Evolutionary conservation across 1,284 basidiomycete species (phyloP), one percentile per base, ranked within the genome.

Genomic region (Cutaneotrichosporon curvatum): DNA sequence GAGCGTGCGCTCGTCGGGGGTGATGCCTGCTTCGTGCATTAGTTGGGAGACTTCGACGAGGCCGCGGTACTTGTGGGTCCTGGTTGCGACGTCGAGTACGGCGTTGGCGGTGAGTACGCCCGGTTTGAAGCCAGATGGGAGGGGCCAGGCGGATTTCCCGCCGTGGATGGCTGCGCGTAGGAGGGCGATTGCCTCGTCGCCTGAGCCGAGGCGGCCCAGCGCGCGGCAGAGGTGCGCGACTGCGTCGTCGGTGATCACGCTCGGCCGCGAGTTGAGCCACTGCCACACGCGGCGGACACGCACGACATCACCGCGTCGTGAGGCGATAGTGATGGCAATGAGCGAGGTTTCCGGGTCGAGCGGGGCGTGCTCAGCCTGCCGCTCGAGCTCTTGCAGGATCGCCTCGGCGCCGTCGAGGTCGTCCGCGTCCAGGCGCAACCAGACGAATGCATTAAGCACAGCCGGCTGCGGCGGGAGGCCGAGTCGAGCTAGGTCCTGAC

Each of bases 381-480:
- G 18, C 31, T 56, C 40, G 34, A 64, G 58, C 37, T 50, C 52
- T 21, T n/a, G 14, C 25, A 63, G 37, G n/a, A 67, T 31, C 1
- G 21, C 25, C 16, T 57, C 46, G 1, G 60, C 61, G 4, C 56
- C 60, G 4, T 39, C 40, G 1, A 47, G 16, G 44, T 68, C 63
- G 19, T 43, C 49, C 3, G 47, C 50, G 30, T 59, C 58, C n/a
- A 66, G 14, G 18, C 64, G 47, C 16, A 63, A 40, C 12, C 55
- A 46, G 4, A 62, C 50, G 25, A 68, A 45, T 1, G 61, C 61
- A 41, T 68, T 63, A 6, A 67, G 43, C 9, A 67, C n/a, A 9
- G 42, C 40, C 14, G 52, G 45, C 5, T 40, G 44, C 10, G 53
- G 40, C 14, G 52, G 37, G n/a, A 62, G 19, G 3, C 47, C 48